Conservation (phyloP, 805 yeast species). For the Candida sakaeoensis region DNA sequence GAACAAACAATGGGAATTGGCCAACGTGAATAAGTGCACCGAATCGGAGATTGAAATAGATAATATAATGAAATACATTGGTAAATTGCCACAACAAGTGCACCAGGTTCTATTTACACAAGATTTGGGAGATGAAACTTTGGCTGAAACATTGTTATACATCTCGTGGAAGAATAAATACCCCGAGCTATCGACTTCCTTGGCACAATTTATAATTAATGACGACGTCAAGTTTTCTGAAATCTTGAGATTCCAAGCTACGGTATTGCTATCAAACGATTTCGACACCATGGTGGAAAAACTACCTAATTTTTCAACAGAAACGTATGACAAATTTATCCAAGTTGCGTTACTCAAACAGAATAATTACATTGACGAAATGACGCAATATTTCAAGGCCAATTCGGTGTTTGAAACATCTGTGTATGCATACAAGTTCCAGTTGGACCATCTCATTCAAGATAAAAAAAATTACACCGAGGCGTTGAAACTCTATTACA, state of each 20-base stretch:
- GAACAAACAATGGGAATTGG: slow-evolving; percentile 23
- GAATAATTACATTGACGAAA: slow-evolving; percentile 17
- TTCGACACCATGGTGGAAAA: slow-evolving; percentile 4
- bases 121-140: slow-evolving; percentile 21
- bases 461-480: slow-evolving; percentile 13
- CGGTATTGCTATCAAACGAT: slow-evolving; percentile 9
- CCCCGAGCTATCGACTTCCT: slow-evolving; percentile 7
- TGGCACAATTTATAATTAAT: slow-evolving; percentile 15
- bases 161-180: slow-evolving; percentile 10
- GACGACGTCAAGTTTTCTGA: slow-evolving; percentile 22
- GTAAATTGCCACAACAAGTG: slow-evolving; percentile 10
- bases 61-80: slow-evolving; percentile 11
- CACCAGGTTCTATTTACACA: slow-evolving; percentile 16
- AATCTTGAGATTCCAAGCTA: slow-evolving; percentile 19
- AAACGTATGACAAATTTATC: slow-evolving; percentile 15
- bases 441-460: slow-evolving; percentile 26
- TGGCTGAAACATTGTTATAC: slow-evolving; percentile 18
- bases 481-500: slow-evolving; percentile 29
- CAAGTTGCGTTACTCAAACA: slow-evolving; percentile 14
- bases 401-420: slow-evolving; percentile 13
- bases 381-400: slow-evolving; percentile 14
- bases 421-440: slow-evolving; percentile 22
- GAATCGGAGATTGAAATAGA: slow-evolving; percentile 10
- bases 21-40: slow-evolving; percentile 12
- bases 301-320: background rate